phyloP scores from a whole-genome alignment of 2,329 filamentous ascomycete species.

The Graphilbum sp. region DNA sequence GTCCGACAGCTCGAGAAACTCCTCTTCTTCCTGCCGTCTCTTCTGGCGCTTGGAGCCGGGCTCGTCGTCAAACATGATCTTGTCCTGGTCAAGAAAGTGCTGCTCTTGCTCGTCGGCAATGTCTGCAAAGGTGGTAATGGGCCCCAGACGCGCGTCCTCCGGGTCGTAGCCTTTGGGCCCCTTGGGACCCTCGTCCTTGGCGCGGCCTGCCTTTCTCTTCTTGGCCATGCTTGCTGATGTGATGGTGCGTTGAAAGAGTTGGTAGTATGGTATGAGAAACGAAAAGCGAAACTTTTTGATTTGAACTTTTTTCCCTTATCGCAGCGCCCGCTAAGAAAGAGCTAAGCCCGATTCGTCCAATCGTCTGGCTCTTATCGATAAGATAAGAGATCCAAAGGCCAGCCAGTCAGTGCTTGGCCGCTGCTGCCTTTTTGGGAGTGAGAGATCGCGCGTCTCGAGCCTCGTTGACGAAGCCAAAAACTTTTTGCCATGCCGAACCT shows the following conservation, averaged over 20 bases:
- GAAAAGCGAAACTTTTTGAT: not conserved
- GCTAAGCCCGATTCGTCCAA: not conserved
- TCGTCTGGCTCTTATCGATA: not conserved
- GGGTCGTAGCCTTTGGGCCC: constrained; percentile 39
- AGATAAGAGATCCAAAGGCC: too few relatives aligned
- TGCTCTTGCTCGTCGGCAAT: constrained; percentile 91
- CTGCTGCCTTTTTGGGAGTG: too few relatives aligned
- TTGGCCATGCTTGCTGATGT: constrained; percentile 32
- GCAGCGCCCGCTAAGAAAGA: not conserved
- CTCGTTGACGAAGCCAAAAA: too few relatives aligned
- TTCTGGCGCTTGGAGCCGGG: constrained; percentile 63
- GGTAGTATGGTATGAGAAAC: not conserved
- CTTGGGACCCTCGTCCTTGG: constrained; percentile 20
- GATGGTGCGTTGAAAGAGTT: not conserved
- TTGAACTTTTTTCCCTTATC: not conserved
- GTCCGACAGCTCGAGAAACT: constrained; percentile 41
- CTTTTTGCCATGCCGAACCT: constrained; percentile 6
- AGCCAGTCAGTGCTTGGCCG: too few relatives aligned
- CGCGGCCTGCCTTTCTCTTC: constrained; percentile 54
- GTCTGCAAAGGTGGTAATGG: constrained; percentile 53
- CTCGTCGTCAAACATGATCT: constrained; percentile 69
- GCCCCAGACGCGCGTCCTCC: constrained; percentile 43
- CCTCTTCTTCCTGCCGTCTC: constrained; percentile 43
- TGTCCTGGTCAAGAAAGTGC: constrained; percentile 75
- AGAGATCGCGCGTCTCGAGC: too few relatives aligned